Conservation (phyloP, 2,329 filamentous ascomycete genomes). For the Neoascochyta sp. region DNA sequence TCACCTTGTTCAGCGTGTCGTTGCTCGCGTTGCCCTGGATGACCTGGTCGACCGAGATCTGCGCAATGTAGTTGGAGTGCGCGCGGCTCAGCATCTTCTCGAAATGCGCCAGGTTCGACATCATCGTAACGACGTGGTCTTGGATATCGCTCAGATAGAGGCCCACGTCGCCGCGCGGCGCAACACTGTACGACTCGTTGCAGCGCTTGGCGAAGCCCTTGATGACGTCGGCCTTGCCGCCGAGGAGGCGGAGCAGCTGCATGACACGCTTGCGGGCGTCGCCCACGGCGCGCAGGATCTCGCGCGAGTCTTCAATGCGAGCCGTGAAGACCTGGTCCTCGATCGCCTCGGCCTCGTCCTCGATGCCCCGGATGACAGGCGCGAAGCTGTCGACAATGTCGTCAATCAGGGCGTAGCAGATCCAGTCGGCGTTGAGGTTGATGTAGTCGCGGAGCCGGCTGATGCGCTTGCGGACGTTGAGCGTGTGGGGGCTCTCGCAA, state of each 20-base stretch:
- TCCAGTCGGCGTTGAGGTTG: constrained; percentile 93
- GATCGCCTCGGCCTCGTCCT: constrained; percentile 84
- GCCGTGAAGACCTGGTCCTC: constrained; percentile 95
- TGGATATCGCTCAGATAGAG: constrained; percentile 97
- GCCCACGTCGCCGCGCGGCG: constrained; percentile 92
- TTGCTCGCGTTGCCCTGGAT: constrained; percentile 85
- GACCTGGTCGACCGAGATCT: constrained; percentile 88
- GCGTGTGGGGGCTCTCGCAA: constrained; percentile 77
- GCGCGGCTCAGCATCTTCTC: constrained; percentile 95
- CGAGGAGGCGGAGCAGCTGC: constrained; percentile 84
- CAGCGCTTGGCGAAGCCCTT: constrained; percentile 97
- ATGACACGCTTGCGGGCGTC: constrained; percentile 92
- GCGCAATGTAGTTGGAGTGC: constrained; percentile 94
- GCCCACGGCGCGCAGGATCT: constrained; percentile 83
- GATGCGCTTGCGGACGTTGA: constrained; percentile 87
- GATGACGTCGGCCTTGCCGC: constrained; percentile 97
- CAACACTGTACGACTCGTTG: constrained; percentile 95
- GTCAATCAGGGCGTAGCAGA: constrained; percentile 97
- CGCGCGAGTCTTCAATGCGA: constrained; percentile 81
- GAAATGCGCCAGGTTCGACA: constrained; percentile 90
- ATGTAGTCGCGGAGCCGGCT: constrained; percentile 92
- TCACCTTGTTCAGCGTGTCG: constrained; percentile 89
- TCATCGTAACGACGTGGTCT: constrained; percentile 99
- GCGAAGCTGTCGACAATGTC: constrained; percentile 97
- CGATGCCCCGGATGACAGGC: constrained; percentile 81